Conservation (phyloP, 768 basidiomycete genomes). For the Trichaptum fuscoviolaceum region DNA sequence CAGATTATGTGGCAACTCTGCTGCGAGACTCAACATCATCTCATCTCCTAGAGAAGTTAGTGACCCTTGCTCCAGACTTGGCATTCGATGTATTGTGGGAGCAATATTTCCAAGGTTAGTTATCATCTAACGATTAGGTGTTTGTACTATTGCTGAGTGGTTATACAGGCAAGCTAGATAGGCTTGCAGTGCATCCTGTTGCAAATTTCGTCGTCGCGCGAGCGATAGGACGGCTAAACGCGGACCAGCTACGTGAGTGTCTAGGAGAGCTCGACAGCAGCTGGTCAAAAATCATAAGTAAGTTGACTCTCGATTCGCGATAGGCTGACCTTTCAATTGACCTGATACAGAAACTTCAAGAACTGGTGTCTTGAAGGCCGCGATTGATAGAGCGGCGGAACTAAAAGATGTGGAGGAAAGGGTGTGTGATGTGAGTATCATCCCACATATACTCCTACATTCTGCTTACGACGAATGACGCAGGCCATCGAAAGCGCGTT, state of each 20-base stretch:
- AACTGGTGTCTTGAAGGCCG: slow-evolving; percentile 71
- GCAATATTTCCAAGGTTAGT: slow-evolving; percentile 60
- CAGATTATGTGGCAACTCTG: slow-evolving; percentile 78
- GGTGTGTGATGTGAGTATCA: slow-evolving; percentile 49
- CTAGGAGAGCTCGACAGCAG: slow-evolving; percentile 54
- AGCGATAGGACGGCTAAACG: slow-evolving; percentile 60
- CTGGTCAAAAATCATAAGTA: slow-evolving; percentile 66
- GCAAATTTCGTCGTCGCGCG: slow-evolving; percentile 92
- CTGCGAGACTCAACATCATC: slow-evolving; percentile 86
- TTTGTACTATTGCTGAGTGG: background rate
- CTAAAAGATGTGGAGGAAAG: slow-evolving; percentile 43
- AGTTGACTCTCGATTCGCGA: slow-evolving; percentile 26
- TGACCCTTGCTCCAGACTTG: slow-evolving; percentile 51
- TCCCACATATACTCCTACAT: background rate
- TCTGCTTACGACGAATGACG: slow-evolving; percentile 12
- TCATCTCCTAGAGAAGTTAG: slow-evolving; percentile 81
- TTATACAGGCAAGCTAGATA: slow-evolving; percentile 40
- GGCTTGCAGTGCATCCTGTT: slow-evolving; percentile 80
- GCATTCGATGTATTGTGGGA: slow-evolving; percentile 71
- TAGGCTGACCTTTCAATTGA: background rate
- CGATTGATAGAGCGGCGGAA: slow-evolving; percentile 60
- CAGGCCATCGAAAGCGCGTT: slow-evolving; percentile 18
- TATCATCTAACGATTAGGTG: slow-evolving; percentile 7
- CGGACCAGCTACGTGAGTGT: slow-evolving; percentile 46
- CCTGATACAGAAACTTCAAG: slow-evolving; percentile 52